A percentile compares a stretch with the other conserved stretches of the same genome.
Conservation (phyloP, 2,329 filamentous ascomycete species). For the Sclerotinia borealis region DNA sequence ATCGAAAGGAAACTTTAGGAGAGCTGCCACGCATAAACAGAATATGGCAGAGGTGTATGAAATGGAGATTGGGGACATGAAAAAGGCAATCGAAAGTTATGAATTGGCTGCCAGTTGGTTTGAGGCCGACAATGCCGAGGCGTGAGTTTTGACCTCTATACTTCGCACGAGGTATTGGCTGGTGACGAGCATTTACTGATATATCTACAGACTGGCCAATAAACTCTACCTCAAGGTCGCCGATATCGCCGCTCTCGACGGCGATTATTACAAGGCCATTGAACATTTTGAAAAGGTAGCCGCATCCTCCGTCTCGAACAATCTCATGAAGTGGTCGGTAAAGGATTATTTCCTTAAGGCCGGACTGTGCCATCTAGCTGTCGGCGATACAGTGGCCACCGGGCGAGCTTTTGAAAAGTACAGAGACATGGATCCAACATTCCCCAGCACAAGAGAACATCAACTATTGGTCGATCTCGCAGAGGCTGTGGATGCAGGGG, state of each 20-base stretch:
- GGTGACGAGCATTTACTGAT: conserved; percentile 8
- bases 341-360: conserved; percentile 96
- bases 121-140: conserved; percentile 76
- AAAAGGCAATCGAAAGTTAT: conserved; percentile 75
- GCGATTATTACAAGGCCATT: conserved; percentile 79
- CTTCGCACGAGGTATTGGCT: not conserved
- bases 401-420: conserved; percentile 79
- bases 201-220: conserved; percentile 64
- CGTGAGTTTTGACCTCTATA: conserved; percentile 47
- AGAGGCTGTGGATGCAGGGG: conserved; percentile 67
- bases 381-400: conserved; percentile 67
- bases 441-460: conserved; percentile 71
- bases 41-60: conserved; percentile 83
- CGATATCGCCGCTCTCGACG: conserved; percentile 75
- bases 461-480: conserved; percentile 73
- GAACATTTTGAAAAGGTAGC: conserved; percentile 80
- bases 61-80: conserved; percentile 69
- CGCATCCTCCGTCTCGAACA: conserved; percentile 72
- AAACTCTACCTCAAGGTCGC: conserved; percentile 91
- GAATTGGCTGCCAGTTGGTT: conserved; percentile 85
- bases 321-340: conserved; percentile 87
- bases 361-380: conserved; percentile 79
- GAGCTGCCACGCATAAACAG: conserved; percentile 87
- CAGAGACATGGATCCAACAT: conserved; percentile 70
- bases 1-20: conserved; percentile 80